Evolutionary conservation across 345 rosid species (phyloP).

Genomic region (Brassica rapa): DNA sequence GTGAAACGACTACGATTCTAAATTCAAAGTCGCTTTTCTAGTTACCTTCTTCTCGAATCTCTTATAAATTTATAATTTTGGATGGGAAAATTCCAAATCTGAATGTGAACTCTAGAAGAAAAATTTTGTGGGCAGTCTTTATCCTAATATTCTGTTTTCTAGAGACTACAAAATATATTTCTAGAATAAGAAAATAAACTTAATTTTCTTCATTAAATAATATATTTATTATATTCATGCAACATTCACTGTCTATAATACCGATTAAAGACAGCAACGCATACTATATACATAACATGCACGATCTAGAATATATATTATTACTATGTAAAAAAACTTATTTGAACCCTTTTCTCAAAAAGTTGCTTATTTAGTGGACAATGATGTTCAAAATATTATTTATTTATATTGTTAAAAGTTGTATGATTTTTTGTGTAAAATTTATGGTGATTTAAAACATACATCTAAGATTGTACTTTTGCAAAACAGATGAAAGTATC

Average conservation of each 20-base stretch:
- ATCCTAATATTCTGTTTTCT: neutral
- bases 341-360: too few species aligned
- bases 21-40: slow-evolving; percentile 18
- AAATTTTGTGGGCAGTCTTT: slow-evolving; percentile 4
- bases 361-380: neutral
- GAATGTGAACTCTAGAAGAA: slow-evolving; percentile 19
- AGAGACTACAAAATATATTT: neutral
- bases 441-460: neutral
- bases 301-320: neutral
- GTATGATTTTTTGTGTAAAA: neutral
- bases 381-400: neutral
- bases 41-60: neutral
- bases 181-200: slow-evolving; percentile 10
- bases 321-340: neutral
- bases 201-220: neutral
- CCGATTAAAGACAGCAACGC: neutral
- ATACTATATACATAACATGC: neutral
- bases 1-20: slow-evolving; percentile 11
- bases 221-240: neutral
- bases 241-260: neutral
- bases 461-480: neutral
- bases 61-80: neutral
- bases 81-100: neutral
- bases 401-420: neutral
- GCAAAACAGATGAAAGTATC: neutral